phyloP scores from a whole-genome alignment of 306 rosid species.

The Inga oerstediana region DNA sequence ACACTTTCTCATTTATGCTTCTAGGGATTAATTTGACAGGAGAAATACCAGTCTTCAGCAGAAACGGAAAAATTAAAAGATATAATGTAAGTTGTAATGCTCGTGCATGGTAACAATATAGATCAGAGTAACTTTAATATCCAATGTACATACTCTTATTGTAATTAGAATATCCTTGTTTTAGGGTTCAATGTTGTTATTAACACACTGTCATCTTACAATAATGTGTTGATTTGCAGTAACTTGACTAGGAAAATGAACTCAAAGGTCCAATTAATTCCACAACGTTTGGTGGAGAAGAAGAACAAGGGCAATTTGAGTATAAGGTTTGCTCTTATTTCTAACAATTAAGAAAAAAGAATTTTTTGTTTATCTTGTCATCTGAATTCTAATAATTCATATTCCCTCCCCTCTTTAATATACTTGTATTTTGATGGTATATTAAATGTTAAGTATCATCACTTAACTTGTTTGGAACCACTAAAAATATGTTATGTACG shows the following conservation, averaged over 20 bases:
- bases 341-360: neutral
- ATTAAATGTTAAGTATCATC: no score
- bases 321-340: neutral
- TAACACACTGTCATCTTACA: neutral
- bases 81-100: neutral
- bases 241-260: neutral
- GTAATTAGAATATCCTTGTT: no score
- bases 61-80: neutral
- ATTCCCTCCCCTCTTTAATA: no score
- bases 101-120: neutral
- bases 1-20: neutral
- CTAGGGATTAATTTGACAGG: slow-evolving; percentile 18
- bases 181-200: no score
- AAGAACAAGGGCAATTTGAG: neutral
- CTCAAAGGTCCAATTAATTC: neutral
- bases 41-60: neutral
- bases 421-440: no score
- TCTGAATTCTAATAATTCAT: no score
- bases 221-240: neutral
- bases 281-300: neutral
- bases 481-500: no score
- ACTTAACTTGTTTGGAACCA: no score
- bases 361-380: neutral
- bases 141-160: neutral
- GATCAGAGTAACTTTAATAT: neutral